Evolutionary conservation across 139 green algal genomes (phyloP).

Genomic region (Coelastrella sp.): DNA sequence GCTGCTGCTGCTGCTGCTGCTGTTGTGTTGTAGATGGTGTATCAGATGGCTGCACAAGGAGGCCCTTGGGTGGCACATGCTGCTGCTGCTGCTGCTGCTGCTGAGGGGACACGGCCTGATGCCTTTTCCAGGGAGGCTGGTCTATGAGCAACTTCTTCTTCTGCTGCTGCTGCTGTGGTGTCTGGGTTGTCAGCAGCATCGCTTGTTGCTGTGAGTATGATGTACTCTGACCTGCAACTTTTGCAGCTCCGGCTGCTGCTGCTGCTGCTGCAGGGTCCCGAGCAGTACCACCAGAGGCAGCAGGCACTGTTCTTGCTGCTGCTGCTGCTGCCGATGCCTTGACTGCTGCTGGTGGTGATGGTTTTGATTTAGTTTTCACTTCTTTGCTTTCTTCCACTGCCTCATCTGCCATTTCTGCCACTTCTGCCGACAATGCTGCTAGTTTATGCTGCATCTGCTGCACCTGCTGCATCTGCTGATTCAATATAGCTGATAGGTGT

Average conservation of each 20-base stretch:
- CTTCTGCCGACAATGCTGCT: neutral
- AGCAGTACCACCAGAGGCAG: no score
- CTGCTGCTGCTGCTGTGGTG: neutral
- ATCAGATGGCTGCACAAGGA: no score
- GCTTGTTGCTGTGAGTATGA: neutral
- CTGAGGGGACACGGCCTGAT: no score
- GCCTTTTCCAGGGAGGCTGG: no score
- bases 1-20: no score
- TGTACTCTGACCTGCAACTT: neutral
- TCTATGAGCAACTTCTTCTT: neutral
- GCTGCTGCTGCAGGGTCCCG: neutral
- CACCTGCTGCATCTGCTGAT: neutral
- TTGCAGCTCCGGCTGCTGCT: neutral
- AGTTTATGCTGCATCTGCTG: neutral
- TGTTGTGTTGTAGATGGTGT: no score
- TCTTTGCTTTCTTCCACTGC: neutral
- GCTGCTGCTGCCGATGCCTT: neutral
- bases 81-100: no score
- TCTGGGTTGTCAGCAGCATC: neutral
- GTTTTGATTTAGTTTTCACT: neutral
- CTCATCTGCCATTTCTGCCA: neutral
- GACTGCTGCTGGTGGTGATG: neutral
- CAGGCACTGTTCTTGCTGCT: neutral
- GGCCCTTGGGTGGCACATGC: no score
- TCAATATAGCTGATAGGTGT: neutral